These are phyloP conservation scores for Clavispora santaluciae DNA, from an alignment of 805 yeast species.

Conservation along the genomic window DNA sequence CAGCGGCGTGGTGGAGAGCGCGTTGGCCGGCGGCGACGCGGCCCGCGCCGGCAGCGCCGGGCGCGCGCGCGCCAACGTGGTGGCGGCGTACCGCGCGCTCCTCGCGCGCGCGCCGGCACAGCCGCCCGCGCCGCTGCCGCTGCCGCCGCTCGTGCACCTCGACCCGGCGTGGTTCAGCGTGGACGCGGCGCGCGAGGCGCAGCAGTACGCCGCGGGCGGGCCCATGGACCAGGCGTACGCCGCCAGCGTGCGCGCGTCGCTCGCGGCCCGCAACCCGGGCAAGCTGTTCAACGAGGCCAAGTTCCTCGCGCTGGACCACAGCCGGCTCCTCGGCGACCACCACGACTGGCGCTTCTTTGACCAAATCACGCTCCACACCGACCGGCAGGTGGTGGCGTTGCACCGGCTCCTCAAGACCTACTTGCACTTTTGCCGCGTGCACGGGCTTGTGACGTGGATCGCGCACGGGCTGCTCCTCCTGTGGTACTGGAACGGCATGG, in stretches of 20 bases:
- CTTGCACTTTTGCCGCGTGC: constrained; percentile 42
- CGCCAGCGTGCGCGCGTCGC: constrained; percentile 8
- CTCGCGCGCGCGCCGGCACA: constrained; percentile 3
- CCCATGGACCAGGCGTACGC: neutral
- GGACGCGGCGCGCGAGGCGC: constrained; percentile 20
- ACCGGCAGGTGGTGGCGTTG: constrained; percentile 15
- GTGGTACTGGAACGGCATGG: constrained; percentile 60
- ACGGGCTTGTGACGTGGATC: constrained; percentile 52
- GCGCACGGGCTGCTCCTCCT: constrained; percentile 64
- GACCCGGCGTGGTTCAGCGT: constrained; percentile 21
- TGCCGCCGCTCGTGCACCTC: constrained; percentile 9
- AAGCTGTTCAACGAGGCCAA: constrained; percentile 12
- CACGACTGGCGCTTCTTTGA: constrained; percentile 21
- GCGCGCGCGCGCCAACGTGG: constrained; percentile 5
- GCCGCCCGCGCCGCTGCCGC: neutral
- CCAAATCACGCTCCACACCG: constrained; percentile 5
- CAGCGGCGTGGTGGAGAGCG: constrained; percentile 20
- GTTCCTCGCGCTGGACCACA: constrained; percentile 4
- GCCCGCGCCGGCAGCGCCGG: no score
- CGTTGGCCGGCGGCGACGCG: constrained; percentile 2
- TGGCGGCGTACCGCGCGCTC: constrained; percentile 13
- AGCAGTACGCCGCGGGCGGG: constrained; percentile 1
- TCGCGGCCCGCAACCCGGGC: constrained; percentile 8
- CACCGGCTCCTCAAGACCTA: constrained; percentile 50
- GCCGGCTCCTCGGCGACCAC: constrained; percentile 11